Evolutionary conservation across 345 rosid species (phyloP), one percentile per base, ranked within the genome.

Genomic region (Crucihimalaya himalaica): DNA sequence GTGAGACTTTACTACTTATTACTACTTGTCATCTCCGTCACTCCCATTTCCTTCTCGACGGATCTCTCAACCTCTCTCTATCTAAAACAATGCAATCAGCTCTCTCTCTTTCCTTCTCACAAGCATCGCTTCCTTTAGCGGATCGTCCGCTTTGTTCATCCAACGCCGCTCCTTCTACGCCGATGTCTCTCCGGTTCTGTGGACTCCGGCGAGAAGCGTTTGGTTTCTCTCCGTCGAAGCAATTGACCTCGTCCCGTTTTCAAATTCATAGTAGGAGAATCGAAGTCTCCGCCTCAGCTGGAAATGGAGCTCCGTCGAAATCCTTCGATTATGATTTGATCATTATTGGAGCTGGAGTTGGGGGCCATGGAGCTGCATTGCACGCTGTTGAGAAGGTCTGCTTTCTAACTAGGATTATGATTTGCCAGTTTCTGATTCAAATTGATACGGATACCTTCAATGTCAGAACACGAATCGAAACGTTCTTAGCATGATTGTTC

Each of bases 351-450:
- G 97, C 98, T 29, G 98, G 98, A 51, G 98, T 93, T 28, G 98
- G 98, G 7, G 98, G 97, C 9, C 98, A 90, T 43, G 97, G 98
- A n/a, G 96, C 98, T 52, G 97, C 93, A n/a, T 87, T 93, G 46
- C 97, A 93, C 64, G 97, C 98, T 48, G 97, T 90, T 2, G 97
- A 93, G 85, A 93, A 88, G 92, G 97, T 88, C 37, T 23, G 7
- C 1, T 40, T 65, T 29, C 28, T 31, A 39, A 13, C 51, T 34
- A n/a, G 11, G 34, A n/a, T 6, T 25, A 48, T 12, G 40, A 12
- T 46, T 64, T 55, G 48, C 58, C n/a, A 28, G 39, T 23, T 12
- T 71, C 40, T 59, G 16, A 35, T 13, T 39, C 34, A 39, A 34
- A 35, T 27, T 55, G 54, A 13, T 27, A 6, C 19, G 1, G 63